Conservation (phyloP, 805 yeast species). For the Saccharomycopsis olivae region DNA sequence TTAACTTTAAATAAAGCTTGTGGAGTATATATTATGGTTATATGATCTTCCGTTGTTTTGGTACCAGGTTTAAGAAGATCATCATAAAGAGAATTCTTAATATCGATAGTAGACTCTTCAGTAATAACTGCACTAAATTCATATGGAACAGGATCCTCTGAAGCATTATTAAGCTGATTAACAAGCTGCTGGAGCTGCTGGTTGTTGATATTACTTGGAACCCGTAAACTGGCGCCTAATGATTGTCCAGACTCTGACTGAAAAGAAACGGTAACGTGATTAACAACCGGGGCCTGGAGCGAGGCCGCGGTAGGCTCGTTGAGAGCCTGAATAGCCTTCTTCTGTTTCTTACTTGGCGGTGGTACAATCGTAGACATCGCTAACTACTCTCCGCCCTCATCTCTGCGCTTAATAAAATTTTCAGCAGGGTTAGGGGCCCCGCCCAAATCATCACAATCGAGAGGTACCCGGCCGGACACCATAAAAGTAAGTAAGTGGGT, state of each 20-base stretch:
- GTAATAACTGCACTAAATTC: slow-evolving; percentile 53
- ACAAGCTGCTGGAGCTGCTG: slow-evolving; percentile 80
- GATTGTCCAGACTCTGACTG: slow-evolving; percentile 86
- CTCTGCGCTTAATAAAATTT: too few species aligned
- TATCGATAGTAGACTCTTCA: slow-evolving; percentile 48
- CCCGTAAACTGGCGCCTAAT: slow-evolving; percentile 76
- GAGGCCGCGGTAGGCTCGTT: slow-evolving; percentile 39
- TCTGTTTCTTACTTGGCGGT: slow-evolving; percentile 86
- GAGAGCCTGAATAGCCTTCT: slow-evolving; percentile 66
- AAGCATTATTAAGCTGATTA: slow-evolving; percentile 61
- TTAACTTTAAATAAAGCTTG: slow-evolving; percentile 89
- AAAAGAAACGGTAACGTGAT: slow-evolving; percentile 79
- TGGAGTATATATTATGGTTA: slow-evolving; percentile 88
- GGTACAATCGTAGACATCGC: slow-evolving; percentile 90
- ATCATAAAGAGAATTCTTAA: slow-evolving; percentile 63
- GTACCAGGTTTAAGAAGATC: slow-evolving; percentile 80
- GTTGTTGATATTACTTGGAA: slow-evolving; percentile 82
- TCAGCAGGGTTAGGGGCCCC: too few species aligned
- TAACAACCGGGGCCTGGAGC: slow-evolving; percentile 29
- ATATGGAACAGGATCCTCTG: slow-evolving; percentile 84
- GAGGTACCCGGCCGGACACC: too few species aligned
- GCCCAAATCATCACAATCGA: too few species aligned
- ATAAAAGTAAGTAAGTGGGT: too few species aligned
- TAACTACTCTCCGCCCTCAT: too few species aligned
- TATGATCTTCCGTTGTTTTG: slow-evolving; percentile 84